Evolutionary conservation across 768 basidiomycete species (phyloP).

Genomic region (Podaxis sp.): DNA sequence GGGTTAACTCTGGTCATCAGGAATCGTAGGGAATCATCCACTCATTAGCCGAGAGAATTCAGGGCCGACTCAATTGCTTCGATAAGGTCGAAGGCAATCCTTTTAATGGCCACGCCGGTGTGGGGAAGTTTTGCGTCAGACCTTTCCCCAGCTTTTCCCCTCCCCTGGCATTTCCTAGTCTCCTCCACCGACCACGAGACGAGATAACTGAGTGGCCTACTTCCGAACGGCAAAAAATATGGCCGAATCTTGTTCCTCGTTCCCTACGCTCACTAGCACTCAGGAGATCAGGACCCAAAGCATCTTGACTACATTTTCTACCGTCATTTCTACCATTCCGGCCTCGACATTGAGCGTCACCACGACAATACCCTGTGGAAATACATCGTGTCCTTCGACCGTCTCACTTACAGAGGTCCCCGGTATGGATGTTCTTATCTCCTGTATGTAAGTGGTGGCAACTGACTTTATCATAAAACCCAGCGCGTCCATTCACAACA

Average conservation of each 20-base stretch:
- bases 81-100: too few species aligned
- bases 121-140: neutral
- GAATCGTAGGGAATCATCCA: too few species aligned
- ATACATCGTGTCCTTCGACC: neutral
- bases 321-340: constrained; percentile 18
- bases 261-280: constrained; percentile 44
- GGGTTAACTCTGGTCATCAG: too few species aligned
- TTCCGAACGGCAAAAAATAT: constrained; percentile 17
- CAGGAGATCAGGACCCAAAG: constrained; percentile 34
- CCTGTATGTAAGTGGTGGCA: too few species aligned
- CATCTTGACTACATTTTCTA: constrained; percentile 36
- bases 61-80: too few species aligned
- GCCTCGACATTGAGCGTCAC: neutral
- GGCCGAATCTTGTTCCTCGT: constrained; percentile 40
- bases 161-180: neutral
- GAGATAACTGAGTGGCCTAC: neutral
- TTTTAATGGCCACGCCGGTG: neutral
- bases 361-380: neutral
- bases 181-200: too few species aligned
- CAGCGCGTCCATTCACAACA: neutral
- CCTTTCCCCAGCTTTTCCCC: neutral
- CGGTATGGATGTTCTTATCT: neutral
- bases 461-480: neutral
- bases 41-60: too few species aligned
- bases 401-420: neutral